Conservation (phyloP, 2,329 filamentous ascomycete species). For the Aspergillus sergii region DNA sequence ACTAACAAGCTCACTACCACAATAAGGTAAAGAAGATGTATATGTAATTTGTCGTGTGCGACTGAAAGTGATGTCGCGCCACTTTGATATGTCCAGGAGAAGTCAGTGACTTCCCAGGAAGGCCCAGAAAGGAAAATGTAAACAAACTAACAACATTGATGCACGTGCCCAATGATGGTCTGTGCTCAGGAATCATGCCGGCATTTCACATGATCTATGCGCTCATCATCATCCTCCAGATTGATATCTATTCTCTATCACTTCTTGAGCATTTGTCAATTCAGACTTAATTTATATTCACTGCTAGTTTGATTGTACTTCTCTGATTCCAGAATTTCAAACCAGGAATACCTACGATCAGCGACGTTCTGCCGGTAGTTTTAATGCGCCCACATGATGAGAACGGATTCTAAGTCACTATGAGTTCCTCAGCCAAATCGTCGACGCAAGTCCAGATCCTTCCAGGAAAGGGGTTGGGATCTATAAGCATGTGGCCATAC, state of each 20-base stretch:
- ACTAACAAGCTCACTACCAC: neutral
- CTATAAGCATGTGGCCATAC: conserved; percentile 50
- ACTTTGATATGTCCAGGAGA: conserved; percentile 1
- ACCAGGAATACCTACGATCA: neutral
- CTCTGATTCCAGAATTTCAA: neutral
- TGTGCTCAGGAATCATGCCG: conserved; percentile 21
- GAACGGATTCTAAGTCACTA: conserved; percentile 24
- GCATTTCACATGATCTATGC: conserved; percentile 32
- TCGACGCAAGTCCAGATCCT: conserved; percentile 60
- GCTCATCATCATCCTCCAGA: conserved; percentile 14
- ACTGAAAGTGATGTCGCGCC: neutral
- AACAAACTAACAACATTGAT: conserved; percentile 28
- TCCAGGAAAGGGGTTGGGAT: conserved; percentile 68
- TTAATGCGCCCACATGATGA: conserved; percentile 12
- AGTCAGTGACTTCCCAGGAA: conserved; percentile 7
- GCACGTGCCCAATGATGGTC: conserved; percentile 20
- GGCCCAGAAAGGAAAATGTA: conserved; percentile 32
- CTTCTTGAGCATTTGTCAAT: neutral
- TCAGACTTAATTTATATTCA: too few species aligned
- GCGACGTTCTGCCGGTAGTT: neutral
- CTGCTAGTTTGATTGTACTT: neutral
- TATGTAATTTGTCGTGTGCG: neutral
- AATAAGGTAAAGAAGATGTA: neutral
- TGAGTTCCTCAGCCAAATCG: conserved; percentile 36
- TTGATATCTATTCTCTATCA: neutral